Evolutionary conservation across 441 rosid species (phyloP).

Genomic region (Brassica balearica): DNA sequence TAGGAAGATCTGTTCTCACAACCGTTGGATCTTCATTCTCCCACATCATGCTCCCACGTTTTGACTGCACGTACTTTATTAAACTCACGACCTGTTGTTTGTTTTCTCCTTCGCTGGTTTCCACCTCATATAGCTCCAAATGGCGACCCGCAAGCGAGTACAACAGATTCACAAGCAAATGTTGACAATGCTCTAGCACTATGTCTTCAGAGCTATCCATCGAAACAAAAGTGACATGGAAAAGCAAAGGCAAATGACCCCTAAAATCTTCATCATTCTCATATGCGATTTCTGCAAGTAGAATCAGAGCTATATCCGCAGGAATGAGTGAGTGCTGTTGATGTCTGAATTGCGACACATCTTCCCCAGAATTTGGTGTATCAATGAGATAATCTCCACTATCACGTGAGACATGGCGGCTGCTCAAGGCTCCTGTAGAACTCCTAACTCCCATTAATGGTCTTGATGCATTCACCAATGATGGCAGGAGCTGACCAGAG

Average conservation of each 20-base stretch:
- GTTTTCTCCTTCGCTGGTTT: constrained; percentile 95
- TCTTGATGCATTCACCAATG: constrained; percentile 94
- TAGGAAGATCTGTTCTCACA: constrained; percentile 92
- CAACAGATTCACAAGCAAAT: constrained; percentile 90
- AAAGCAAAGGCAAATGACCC: constrained; percentile 96
- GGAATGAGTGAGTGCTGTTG: constrained; percentile 97
- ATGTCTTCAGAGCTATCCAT: constrained; percentile 99
- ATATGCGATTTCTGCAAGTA: constrained; percentile 97
- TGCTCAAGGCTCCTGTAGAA: constrained; percentile 93
- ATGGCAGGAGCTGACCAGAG: constrained; percentile 94
- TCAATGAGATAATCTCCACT: constrained; percentile 97
- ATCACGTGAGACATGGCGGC: constrained; percentile 97
- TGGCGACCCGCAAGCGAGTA: constrained; percentile 98
- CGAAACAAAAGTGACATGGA: constrained; percentile 97
- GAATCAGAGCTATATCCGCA: constrained; percentile 96
- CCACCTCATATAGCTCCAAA: constrained; percentile 97
- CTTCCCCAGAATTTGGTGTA: constrained; percentile 97
- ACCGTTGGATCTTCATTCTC: constrained; percentile 97
- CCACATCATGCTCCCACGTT: constrained; percentile 99
- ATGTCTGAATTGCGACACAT: constrained; percentile 89
- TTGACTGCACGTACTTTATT: constrained; percentile 97
- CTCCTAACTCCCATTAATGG: constrained; percentile 96
- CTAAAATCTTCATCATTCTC: constrained; percentile 99
- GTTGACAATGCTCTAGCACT: constrained; percentile 99
- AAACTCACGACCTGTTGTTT: constrained; percentile 97